Evolutionary conservation across 2,329 filamentous ascomycete genomes (phyloP).

Genomic region (Arthrobotrys sinensis): DNA sequence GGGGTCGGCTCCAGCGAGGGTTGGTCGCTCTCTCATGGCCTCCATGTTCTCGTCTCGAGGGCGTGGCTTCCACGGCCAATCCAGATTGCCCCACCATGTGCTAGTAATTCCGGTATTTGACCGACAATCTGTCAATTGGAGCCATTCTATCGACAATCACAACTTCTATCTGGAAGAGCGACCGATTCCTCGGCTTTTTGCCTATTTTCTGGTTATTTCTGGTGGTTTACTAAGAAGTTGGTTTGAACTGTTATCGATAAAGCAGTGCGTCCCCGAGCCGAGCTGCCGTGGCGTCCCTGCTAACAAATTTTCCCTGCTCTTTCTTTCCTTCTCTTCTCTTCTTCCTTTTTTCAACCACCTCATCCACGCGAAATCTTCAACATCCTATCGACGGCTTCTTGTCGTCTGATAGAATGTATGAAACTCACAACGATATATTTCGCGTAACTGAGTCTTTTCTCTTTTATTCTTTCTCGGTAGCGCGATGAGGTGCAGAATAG

Average conservation of each 20-base stretch:
- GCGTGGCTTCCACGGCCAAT: neutral
- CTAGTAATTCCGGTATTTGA: constrained; percentile 25
- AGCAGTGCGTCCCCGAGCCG: constrained; percentile 9
- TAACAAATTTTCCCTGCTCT: constrained; percentile 32
- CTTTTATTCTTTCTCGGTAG: constrained; percentile 45
- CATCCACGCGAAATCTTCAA: constrained; percentile 51
- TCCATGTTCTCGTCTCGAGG: constrained; percentile 47
- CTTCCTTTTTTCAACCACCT: constrained; percentile 51
- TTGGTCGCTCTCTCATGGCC: neutral
- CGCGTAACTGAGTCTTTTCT: constrained; percentile 56
- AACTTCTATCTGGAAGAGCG: neutral
- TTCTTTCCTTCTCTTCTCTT: constrained; percentile 18
- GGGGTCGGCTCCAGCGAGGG: constrained; percentile 26
- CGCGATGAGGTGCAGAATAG: constrained; percentile 58
- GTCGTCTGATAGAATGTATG: constrained; percentile 12
- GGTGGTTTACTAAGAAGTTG: neutral
- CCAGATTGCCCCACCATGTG: neutral
- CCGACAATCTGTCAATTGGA: constrained; percentile 16
- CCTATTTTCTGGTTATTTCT: neutral
- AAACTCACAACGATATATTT: constrained; percentile 19
- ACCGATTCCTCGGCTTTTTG: neutral
- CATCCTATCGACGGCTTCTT: constrained; percentile 13
- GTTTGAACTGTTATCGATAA: constrained; percentile 44
- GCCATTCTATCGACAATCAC: neutral
- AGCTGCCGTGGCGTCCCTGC: neutral